Evolutionary conservation across 768 basidiomycete species (phyloP), one percentile per base, ranked within the genome.

Genomic region (Pleurotus cornucopiae): DNA sequence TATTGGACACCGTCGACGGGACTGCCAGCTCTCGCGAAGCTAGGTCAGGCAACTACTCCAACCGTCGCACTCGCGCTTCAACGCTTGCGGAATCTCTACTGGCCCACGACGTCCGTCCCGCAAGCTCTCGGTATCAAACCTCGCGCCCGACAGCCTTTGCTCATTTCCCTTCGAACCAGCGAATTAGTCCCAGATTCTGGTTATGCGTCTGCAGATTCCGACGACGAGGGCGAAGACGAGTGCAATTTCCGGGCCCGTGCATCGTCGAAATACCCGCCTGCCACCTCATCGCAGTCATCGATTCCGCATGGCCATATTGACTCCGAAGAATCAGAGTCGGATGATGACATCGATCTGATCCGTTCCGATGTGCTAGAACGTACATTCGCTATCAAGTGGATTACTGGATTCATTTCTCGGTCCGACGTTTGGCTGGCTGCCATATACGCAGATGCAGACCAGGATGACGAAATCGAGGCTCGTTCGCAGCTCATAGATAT

Each of bases 131-230:
- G 58, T 69, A 38, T 71, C 65, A 49, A 64, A 62, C 53, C 67
- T 63, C 60, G 66, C 46, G 13, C 56, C 66, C 41, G 57, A 58
- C 7, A 67, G 54, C 52, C 57, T 43, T 12, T 55, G 25, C 7
- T 55, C 45, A 30, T 58, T 64, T 53, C 69, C 51, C 66, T 74
- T 21, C 75, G 76, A 55, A 76, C 78, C 49, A 68, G 64, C 6
- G 70, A 71, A 14, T 56, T 57, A 14, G 75, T 81, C 2, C 83
- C 84, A 1, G 88, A 91, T 68, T 90, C 88, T 9, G 89, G 89
- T 37, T 91, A 91, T 60, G 89, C 86, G 4, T 88, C 87, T 40
- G 86, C 84, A 21, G 85, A 84, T 49, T 84, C 82, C 48, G 83
- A 84, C 0, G 80, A 79, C 0, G 77, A 76, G 1, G 69, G 70